These are phyloP conservation scores for Saccharomyces mikatae DNA, from an alignment of 805 yeast species.

Conservation along the genomic window DNA sequence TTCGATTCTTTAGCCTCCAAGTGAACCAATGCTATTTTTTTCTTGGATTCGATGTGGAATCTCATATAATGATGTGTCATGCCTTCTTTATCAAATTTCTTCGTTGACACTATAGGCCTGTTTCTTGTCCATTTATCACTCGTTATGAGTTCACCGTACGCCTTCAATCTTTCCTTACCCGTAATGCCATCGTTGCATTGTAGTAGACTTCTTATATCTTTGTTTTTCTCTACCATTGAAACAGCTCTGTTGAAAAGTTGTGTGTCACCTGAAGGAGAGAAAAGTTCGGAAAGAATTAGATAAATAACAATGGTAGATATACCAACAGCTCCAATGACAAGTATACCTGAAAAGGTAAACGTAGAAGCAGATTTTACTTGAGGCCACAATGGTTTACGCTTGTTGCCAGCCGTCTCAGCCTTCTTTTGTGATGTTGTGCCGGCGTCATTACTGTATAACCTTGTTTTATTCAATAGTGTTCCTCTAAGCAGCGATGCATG, in stretches of 20 bases:
- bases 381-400: slow-evolving; percentile 32
- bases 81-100: slow-evolving; percentile 61
- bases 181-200: slow-evolving; percentile 36
- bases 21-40: slow-evolving; percentile 59
- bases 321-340: slow-evolving; percentile 64
- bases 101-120: slow-evolving; percentile 66
- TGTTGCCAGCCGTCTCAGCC: slow-evolving; percentile 22
- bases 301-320: slow-evolving; percentile 62
- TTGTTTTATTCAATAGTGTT: neutral
- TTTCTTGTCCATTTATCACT: slow-evolving; percentile 79
- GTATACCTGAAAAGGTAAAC: slow-evolving; percentile 49
- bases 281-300: slow-evolving; percentile 67
- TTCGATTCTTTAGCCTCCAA: slow-evolving; percentile 66
- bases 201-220: slow-evolving; percentile 48
- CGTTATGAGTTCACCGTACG: slow-evolving; percentile 65
- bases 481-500: neutral
- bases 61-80: slow-evolving; percentile 76
- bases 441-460: neutral
- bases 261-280: slow-evolving; percentile 87
- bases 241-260: slow-evolving; percentile 85
- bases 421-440: slow-evolving; percentile 1
- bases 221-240: slow-evolving; percentile 61
- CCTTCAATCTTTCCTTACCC: slow-evolving; percentile 58
- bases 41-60: slow-evolving; percentile 72
- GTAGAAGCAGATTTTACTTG: slow-evolving; percentile 49